These are phyloP conservation scores for Rhizopus sp. DNA, from an alignment of 371 early-diverging fungal genomes.

Conservation along the genomic window DNA sequence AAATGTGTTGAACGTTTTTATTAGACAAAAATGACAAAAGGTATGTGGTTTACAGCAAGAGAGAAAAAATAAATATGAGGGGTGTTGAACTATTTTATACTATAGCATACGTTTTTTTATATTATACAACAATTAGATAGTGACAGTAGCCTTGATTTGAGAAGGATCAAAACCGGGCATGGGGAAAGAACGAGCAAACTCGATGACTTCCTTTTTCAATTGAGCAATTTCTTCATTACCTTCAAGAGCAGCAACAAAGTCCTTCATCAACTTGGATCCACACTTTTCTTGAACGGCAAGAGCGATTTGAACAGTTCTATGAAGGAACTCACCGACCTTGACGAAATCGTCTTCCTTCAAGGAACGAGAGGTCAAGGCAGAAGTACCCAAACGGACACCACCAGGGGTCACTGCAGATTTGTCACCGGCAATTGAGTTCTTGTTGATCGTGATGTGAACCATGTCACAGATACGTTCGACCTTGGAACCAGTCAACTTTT, in stretches of 20 bases:
- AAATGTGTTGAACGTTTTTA: too few species aligned
- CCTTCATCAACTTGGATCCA: constrained; percentile 93
- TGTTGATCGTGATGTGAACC: constrained; percentile 96
- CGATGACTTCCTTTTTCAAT: constrained; percentile 88
- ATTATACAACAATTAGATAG: constrained; percentile 29
- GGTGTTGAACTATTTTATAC: too few species aligned
- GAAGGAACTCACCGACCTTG: constrained; percentile 83
- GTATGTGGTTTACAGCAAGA: too few species aligned
- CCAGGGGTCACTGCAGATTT: constrained; percentile 94
- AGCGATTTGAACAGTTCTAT: constrained; percentile 78
- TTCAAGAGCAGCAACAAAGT: constrained; percentile 80
- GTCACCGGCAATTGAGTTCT: constrained; percentile 99
- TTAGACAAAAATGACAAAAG: too few species aligned
- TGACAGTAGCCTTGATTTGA: constrained; percentile 48
- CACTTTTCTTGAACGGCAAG: constrained; percentile 62
- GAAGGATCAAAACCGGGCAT: constrained; percentile 81
- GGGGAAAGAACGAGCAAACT: constrained; percentile 87
- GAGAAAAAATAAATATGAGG: too few species aligned
- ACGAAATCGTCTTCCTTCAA: constrained; percentile 87
- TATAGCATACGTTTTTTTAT: too few species aligned
- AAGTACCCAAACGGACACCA: constrained; percentile 92
- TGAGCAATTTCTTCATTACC: constrained; percentile 69
- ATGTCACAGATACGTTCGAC: constrained; percentile 94
- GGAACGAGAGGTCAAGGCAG: constrained; percentile 98
- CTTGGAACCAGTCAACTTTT: constrained; percentile 91